Base-by-base conservation (phyloP, 2,329 filamentous ascomycete species). In the Botrytis sinoallii region DNA sequence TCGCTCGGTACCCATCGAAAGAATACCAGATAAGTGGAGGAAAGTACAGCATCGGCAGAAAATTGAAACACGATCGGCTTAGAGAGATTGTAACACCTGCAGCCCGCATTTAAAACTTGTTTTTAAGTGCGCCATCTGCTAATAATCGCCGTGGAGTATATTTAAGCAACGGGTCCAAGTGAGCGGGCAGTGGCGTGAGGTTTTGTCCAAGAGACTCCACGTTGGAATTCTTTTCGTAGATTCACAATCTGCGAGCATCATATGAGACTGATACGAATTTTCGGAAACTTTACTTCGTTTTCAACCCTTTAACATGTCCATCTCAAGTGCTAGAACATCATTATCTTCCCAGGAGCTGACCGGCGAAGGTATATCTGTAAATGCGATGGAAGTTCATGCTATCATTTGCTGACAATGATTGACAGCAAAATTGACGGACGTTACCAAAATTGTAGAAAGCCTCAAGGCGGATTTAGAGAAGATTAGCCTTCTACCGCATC, bases 361-460 rank as follows among this genome's bases (percentile, higher is more conserved):
- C 4, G 78, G 78, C 57, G 38, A 74, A 71, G 78, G 79, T 80
- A 77, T 29, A 71, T 57, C 40, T 42, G 66, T 32, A 52, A 48
- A 70, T 32, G 22, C 35, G 46, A 52, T 20, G 46, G 16, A 5
- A 10, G 4, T 46, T n/a, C n/a, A 32, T n/a, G 52, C n/a, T 52
- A 52, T n/a, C n/a, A 25, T 18, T 38, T 32, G 42, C 75, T 78
- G 66, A 78, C 59, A 42, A 42, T 69, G n/a, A 16, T 70, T 73
- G 57, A 35, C 79, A 93, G 88, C 85, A 74, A 94, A 95, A 83
- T 85, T 92, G 73, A 85, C 88, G 74, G 88, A 92, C 72, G 92
- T 95, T 59, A 89, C 86, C 25, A 84, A 85, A 71, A 83, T 96
- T 25, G 83, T 96, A 76, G 83, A 86, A 59, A 86, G 86, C 61